Conservation (phyloP, 768 basidiomycete species). For the Rhodocollybia butyracea region DNA sequence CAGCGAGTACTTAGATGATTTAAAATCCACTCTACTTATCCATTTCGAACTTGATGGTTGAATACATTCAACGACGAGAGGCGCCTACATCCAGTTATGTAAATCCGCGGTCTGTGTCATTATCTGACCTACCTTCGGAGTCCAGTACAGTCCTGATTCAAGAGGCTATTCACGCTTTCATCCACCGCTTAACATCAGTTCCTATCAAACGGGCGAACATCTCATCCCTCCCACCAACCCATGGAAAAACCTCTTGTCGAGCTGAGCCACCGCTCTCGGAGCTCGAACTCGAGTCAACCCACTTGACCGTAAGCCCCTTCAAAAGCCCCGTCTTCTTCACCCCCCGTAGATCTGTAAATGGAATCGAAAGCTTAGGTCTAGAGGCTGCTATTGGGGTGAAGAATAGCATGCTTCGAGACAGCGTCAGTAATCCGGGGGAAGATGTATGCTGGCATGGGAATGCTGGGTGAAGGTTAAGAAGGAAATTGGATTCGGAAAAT, state of each 20-base stretch:
- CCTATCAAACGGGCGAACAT: constrained; percentile 64
- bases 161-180: constrained; percentile 39
- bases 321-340: constrained; percentile 56
- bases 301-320: constrained; percentile 50
- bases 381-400: constrained; percentile 54
- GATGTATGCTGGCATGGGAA: constrained; percentile 58
- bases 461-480: constrained; percentile 30
- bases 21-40: too few relatives aligned
- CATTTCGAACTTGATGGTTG: too few relatives aligned
- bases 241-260: constrained; percentile 52
- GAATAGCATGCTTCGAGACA: constrained; percentile 44
- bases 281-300: constrained; percentile 26
- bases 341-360: constrained; percentile 43
- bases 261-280: constrained; percentile 27
- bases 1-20: too few relatives aligned
- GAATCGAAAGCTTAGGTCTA: constrained; percentile 42
- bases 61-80: too few relatives aligned
- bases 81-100: too few relatives aligned
- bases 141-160: too few relatives aligned
- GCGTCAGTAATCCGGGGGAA: constrained; percentile 55
- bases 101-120: too few relatives aligned
- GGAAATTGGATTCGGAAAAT: not conserved
- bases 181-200: constrained; percentile 45
- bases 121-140: too few relatives aligned
- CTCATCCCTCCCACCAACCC: constrained; percentile 63